Evolutionary conservation across 805 yeast genomes (phyloP), one percentile per base, ranked within the genome.

Genomic region (Teunomyces stri): DNA sequence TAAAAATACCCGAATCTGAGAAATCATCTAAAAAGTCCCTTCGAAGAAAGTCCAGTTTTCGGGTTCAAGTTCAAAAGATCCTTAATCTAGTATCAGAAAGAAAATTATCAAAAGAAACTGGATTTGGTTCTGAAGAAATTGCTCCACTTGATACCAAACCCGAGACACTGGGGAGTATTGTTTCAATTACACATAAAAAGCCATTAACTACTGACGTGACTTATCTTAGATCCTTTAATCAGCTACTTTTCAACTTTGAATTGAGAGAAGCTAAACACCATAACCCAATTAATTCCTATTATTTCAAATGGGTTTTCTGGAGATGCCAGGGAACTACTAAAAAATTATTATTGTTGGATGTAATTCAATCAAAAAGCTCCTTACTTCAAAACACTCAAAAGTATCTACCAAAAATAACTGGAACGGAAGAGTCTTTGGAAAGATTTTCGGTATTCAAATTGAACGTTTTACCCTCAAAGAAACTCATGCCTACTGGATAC

Each of bases 271-370:
- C 18, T 9, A 12, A 11, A 5, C 22, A 13, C 6, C 13, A 20
- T n/a, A 22, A 7, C 28, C 15, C 9, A 37, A 6, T 5, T 12
- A 13, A 37, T 4, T 5, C 13, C 10, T 37, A 21, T 22, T 37
- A 37, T 13, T 37, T 37, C 16, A 22, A 37, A 15, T 51, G 54
- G 54, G 35, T 42, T 27, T 34, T 48, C 1, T 51, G 54, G 54
- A 20, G 7, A 6, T 29, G 34, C 15, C 12, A 25, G 22, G 29
- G 28, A 37, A 20, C 13, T 7, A 21, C 15, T 9, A 38, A 20
- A 13, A 13, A 40, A 27, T 40, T 50, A 15, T 13, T 5, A 7
- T 21, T 50, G 7, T 13, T 30, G 7, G 27, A 25, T 25, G 31
- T 43, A 2, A 22, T 51, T 4, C 48, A 51, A 34, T 40, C 50